Conservation (phyloP, 805 yeast genomes). For the Saturnispora besseyi region DNA sequence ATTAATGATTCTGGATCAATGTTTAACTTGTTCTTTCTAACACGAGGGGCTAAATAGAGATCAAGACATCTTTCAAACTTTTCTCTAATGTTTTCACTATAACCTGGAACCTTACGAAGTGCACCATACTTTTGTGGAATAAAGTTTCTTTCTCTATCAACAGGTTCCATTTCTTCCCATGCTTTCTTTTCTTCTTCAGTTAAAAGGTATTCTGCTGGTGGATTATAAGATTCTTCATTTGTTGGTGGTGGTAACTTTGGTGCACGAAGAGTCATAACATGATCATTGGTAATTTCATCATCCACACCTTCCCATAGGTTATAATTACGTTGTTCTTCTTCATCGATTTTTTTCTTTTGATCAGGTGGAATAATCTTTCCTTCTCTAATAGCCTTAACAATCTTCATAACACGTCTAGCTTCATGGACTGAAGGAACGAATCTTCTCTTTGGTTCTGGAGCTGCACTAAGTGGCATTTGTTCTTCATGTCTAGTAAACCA, state of each 20-base stretch:
- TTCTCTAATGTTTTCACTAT: slow-evolving; percentile 76
- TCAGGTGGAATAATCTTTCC: slow-evolving; percentile 83
- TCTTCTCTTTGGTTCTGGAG: slow-evolving; percentile 95
- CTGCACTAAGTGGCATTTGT: slow-evolving; percentile 84
- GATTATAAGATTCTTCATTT: slow-evolving; percentile 92
- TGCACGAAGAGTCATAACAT: slow-evolving; percentile 86
- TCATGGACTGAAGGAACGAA: slow-evolving; percentile 96
- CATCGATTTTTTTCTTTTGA: slow-evolving; percentile 40
- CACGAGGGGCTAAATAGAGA: slow-evolving; percentile 92
- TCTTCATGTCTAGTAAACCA: slow-evolving; percentile 88
- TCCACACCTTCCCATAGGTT: slow-evolving; percentile 79
- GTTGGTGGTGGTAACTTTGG: slow-evolving; percentile 96
- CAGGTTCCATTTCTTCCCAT: slow-evolving; percentile 63
- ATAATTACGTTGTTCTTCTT: slow-evolving; percentile 39
- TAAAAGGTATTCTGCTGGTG: slow-evolving; percentile 89
- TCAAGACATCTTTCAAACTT: slow-evolving; percentile 91
- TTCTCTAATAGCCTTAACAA: slow-evolving; percentile 91
- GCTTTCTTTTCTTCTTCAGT: slow-evolving; percentile 66
- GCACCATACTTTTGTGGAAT: slow-evolving; percentile 76
- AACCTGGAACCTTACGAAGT: slow-evolving; percentile 89
- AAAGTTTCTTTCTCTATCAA: slow-evolving; percentile 70
- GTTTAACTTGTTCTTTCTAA: slow-evolving; percentile 79
- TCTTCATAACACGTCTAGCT: slow-evolving; percentile 92
- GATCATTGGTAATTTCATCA: slow-evolving; percentile 50
- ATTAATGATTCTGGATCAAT: slow-evolving; percentile 94